These are phyloP conservation scores for Daldinia sp. DNA, from an alignment of 2,329 filamentous ascomycete species.

Conservation along the genomic window DNA sequence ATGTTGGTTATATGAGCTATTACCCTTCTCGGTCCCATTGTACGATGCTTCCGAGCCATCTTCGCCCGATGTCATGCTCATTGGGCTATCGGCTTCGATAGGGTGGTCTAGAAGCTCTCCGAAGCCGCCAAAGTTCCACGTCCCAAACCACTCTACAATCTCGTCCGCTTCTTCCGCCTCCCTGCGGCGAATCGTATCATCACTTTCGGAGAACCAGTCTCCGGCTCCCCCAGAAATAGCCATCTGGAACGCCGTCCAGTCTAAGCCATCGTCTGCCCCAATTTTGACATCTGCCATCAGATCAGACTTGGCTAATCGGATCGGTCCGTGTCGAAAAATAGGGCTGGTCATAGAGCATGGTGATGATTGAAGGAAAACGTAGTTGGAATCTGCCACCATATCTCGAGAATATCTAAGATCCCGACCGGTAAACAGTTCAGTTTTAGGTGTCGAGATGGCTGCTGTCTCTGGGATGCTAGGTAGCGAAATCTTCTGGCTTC, in stretches of 20 bases:
- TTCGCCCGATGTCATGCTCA: constrained; percentile 48
- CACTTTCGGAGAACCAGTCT: constrained; percentile 61
- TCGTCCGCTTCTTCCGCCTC: constrained; percentile 64
- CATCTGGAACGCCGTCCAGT: constrained; percentile 76
- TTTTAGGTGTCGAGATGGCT: constrained; percentile 29
- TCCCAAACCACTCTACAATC: constrained; percentile 64
- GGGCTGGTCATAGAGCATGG: constrained; percentile 64
- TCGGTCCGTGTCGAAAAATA: constrained; percentile 66
- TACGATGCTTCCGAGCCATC: constrained; percentile 49
- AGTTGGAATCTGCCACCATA: constrained; percentile 57
- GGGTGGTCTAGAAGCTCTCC: constrained; percentile 55
- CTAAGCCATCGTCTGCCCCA: constrained; percentile 63
- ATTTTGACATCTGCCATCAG: constrained; percentile 54
- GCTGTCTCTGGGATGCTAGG: constrained; percentile 50
- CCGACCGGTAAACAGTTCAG: constrained; percentile 38
- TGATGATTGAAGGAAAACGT: constrained; percentile 62
- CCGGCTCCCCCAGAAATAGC: constrained; percentile 70
- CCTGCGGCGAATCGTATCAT: constrained; percentile 55
- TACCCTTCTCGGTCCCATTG: constrained; percentile 48
- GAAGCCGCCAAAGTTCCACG: constrained; percentile 60
- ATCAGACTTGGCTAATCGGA: constrained; percentile 64
- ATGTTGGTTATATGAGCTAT: constrained; percentile 44
- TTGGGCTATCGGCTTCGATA: constrained; percentile 51
- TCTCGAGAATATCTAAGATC: constrained; percentile 26
- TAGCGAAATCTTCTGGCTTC: constrained; percentile 45